Evolutionary conservation across 345 rosid species (phyloP).

Genomic region (Murraya paniculata): DNA sequence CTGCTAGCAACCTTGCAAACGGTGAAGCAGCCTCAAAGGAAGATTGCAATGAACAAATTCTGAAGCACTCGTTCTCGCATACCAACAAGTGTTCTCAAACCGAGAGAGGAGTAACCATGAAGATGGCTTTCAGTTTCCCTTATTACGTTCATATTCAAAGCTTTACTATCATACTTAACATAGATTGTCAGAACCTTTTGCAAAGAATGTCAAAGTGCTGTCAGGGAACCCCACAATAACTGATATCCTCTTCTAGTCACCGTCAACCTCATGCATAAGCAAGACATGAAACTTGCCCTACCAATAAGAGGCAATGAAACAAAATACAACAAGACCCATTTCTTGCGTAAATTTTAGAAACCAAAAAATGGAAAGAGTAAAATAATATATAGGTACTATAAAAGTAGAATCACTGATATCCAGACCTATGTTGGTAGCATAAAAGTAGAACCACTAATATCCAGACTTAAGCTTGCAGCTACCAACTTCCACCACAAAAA

Average conservation of each 20-base stretch:
- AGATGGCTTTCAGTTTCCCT: slow-evolving; percentile 68
- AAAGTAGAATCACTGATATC: not conserved
- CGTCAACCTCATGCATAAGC: slow-evolving; percentile 95
- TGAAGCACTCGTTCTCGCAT: slow-evolving; percentile 62
- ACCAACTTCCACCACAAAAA: not conserved
- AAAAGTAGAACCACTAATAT: not conserved
- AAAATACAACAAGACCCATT: slow-evolving; percentile 13
- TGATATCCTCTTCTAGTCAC: slow-evolving; percentile 98
- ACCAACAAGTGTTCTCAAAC: slow-evolving; percentile 95
- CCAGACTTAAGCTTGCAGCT: not conserved
- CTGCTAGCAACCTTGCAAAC: slow-evolving; percentile 73
- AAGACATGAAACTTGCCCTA: slow-evolving; percentile 80
- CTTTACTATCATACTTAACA: slow-evolving; percentile 66
- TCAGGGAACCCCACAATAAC: slow-evolving; percentile 90
- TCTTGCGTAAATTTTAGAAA: not conserved
- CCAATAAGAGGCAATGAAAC: slow-evolving; percentile 29
- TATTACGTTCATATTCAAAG: slow-evolving; percentile 37
- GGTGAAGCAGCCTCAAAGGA: slow-evolving; percentile 70
- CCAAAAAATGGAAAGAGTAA: not conserved
- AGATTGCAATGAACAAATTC: slow-evolving; percentile 84
- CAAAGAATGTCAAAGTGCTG: slow-evolving; percentile 70
- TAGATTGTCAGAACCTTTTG: slow-evolving; percentile 92
- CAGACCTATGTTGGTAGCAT: not conserved
- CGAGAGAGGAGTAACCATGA: slow-evolving; percentile 64
- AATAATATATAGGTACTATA: slow-evolving; percentile 5